Evolutionary conservation across 306 rosid species (phyloP).

Genomic region (Rubus parviflorus): DNA sequence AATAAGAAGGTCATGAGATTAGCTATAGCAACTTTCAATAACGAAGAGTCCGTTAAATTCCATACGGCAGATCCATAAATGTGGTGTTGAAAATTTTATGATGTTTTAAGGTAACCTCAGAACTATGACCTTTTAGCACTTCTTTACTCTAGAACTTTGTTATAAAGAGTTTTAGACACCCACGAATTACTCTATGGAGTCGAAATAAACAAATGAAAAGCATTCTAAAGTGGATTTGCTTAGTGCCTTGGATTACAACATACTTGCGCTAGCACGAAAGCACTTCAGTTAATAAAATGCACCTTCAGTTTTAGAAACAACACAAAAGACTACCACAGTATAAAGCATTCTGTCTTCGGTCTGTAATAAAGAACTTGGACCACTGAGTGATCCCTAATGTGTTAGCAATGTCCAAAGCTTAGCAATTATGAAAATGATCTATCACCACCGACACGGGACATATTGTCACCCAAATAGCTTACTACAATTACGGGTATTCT

Average conservation of each 20-base stretch:
- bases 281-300: constrained; percentile 18
- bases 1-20: not conserved
- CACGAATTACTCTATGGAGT: not conserved
- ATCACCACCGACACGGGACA: constrained; percentile 28
- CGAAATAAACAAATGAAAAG: not conserved
- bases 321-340: constrained; percentile 19
- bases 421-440: constrained; percentile 20
- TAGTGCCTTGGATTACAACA: constrained; percentile 22
- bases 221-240: not conserved
- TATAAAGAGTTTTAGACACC: not conserved
- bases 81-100: not conserved
- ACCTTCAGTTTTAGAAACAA: not conserved
- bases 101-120: not conserved
- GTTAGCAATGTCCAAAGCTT: not conserved
- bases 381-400: constrained; percentile 6
- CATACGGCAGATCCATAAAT: too few species aligned
- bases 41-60: not conserved
- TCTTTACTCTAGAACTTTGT: not conserved
- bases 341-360: constrained; percentile 1
- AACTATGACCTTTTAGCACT: not conserved
- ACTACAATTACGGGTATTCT: constrained; percentile 7
- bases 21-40: not conserved
- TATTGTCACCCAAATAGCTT: constrained; percentile 8
- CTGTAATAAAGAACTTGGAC: constrained; percentile 9
- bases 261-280: constrained; percentile 12